Evolutionary conservation across 2,329 filamentous ascomycete genomes (phyloP), one percentile per base, ranked within the genome.

Genomic region (Xylariales sp.): DNA sequence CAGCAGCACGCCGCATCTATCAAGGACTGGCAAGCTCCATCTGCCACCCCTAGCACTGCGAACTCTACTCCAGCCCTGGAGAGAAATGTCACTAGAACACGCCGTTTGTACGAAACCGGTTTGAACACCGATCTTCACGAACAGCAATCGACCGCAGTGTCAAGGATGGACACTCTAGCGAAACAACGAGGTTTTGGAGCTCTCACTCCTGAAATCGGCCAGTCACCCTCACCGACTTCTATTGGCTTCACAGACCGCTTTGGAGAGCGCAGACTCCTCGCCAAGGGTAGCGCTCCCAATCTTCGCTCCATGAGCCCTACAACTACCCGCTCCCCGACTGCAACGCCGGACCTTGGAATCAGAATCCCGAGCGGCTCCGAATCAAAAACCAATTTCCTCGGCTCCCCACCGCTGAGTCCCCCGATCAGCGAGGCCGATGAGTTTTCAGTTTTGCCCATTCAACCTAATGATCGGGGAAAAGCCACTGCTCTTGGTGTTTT

Each of bases 81-180:
- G 40, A 76, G 83, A 37, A 79, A 72, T 27, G 75, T 81, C 4
- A 84, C 81, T 2, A 85, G 90, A 46, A 76, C 77, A 2, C 78
- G 85, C 37, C 74, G 88, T 30, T 68, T 95, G 2, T 96, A 95
- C 52, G 90, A 94, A 45, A 86, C 88, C 46, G 84, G 85, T 1
- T 67, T 94, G 13, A 85, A 82, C 34, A 83, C 90, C 51, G 83
- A 93, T 44, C 71, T 87, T 11, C 83, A 90, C 34, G 87, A 90
- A 39, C 84, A 93, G 48, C 88, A 91, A 53, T 75, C 76, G 4
- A 86, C 85, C 3, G 79, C 86, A 0, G 62, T 93, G 46, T 82
- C 79, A n/a, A 77, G 88, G 28, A 75, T 95, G 29, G 90, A 95
- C 51, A 89, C 81, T 1, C 66, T 95, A 35, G 81, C 81, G 18